Percentiles rank a stretch among this genome's conserved stretches.
Evolutionary conservation across 306 rosid species (phyloP).

Genomic region (Malus asiatica): DNA sequence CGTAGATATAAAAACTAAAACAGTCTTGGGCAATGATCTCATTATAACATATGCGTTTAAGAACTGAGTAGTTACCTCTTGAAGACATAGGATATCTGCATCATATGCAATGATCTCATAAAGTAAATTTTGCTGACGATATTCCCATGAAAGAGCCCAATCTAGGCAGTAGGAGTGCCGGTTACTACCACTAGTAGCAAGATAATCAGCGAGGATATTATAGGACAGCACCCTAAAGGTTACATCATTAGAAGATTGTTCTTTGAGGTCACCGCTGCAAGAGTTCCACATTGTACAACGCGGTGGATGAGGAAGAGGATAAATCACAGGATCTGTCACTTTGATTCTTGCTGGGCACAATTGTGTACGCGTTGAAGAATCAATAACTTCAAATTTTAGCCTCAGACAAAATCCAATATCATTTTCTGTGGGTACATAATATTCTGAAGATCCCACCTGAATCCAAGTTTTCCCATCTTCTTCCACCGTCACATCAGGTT

Average conservation of each 20-base stretch:
- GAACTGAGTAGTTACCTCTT: constrained; percentile 24
- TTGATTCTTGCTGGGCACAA: neutral
- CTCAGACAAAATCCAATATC: constrained; percentile 20
- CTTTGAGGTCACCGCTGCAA: neutral
- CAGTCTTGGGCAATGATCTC: neutral
- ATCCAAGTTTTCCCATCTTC: constrained; percentile 11
- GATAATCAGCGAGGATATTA: constrained; percentile 21
- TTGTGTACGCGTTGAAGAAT: neutral
- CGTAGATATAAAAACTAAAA: neutral
- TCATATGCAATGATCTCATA: constrained; percentile 22
- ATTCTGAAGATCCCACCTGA: constrained; percentile 1
- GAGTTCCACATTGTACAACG: constrained; percentile 10
- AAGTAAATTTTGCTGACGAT: constrained; percentile 23
- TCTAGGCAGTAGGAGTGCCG: constrained; percentile 4
- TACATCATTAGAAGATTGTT: neutral
- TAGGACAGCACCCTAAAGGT: constrained; percentile 30
- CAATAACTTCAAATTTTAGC: constrained; percentile 22
- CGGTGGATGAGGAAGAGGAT: constrained; percentile 1
- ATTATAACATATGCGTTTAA: neutral
- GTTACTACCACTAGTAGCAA: neutral
- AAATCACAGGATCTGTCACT: constrained; percentile 24
- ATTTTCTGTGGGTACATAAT: constrained; percentile 15
- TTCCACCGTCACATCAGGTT: neutral
- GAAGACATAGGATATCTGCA: constrained; percentile 39
- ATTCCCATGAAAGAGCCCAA: constrained; percentile 34